These are phyloP conservation scores for Marasmius tenuissimus DNA, from an alignment of 1,284 basidiomycete species.

Conservation along the genomic window DNA sequence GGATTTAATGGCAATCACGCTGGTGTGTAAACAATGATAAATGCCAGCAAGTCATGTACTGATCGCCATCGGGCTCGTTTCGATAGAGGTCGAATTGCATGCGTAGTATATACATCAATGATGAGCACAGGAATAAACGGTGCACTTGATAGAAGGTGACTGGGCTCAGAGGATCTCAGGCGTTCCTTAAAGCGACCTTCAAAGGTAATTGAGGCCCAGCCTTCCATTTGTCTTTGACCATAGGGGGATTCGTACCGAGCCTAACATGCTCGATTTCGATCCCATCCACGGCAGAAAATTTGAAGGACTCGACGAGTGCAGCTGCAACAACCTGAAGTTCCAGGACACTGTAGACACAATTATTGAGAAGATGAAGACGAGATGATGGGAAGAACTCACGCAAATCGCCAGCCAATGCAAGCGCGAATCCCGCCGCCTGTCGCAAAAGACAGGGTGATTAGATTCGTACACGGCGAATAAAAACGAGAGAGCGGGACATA, in stretches of 20 bases:
- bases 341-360: not conserved
- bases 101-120: no score
- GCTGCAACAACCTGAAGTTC: not conserved
- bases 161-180: no score
- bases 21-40: no score
- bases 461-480: not conserved
- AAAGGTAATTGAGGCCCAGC: not conserved
- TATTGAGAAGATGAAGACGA: conserved; percentile 10
- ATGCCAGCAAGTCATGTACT: no score
- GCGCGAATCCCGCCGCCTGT: not conserved
- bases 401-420: not conserved
- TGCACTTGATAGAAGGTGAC: no score
- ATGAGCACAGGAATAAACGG: no score
- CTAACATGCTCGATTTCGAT: not conserved
- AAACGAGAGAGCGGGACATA: not conserved
- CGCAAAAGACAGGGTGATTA: not conserved
- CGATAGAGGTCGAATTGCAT: no score
- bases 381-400: not conserved
- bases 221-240: not conserved
- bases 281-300: not conserved
- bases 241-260: not conserved
- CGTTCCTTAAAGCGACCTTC: no score
- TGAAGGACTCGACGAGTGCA: not conserved
- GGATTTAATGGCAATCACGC: no score
- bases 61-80: no score